These are phyloP conservation scores for button mushroom (Agaricus bisporus) DNA, from an alignment of 768 basidiomycete genomes.

Conservation along the genomic window DNA sequence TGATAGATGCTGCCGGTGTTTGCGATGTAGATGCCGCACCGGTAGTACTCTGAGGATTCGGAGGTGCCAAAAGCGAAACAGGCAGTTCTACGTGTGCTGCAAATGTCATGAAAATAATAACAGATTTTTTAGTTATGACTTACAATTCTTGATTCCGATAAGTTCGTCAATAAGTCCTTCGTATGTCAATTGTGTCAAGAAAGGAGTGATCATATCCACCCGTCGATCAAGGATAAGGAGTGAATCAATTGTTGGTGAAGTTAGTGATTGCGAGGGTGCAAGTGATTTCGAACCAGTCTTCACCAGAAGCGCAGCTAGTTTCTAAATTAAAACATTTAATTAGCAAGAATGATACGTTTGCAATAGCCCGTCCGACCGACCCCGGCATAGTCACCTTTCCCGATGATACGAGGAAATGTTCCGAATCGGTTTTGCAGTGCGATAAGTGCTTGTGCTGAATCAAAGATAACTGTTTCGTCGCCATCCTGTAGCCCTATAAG, in stretches of 20 bases:
- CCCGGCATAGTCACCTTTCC: constrained; percentile 86
- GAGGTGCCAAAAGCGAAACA: constrained; percentile 57
- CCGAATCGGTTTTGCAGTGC: constrained; percentile 83
- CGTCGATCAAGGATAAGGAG: constrained; percentile 87
- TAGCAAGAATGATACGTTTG: background rate
- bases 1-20: constrained; percentile 36
- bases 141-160: constrained; percentile 85
- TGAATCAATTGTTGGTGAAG: constrained; percentile 69
- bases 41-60: constrained; percentile 39
- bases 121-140: constrained; percentile 20
- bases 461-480: constrained; percentile 84
- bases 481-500: constrained; percentile 58
- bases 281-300: constrained; percentile 29
- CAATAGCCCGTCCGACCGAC: constrained; percentile 30
- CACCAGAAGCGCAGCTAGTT: constrained; percentile 66
- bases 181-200: constrained; percentile 94
- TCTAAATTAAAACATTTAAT: constrained; percentile 35
- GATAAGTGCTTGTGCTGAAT: constrained; percentile 82
- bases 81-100: constrained; percentile 80
- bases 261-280: constrained; percentile 28
- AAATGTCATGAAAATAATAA: constrained; percentile 9
- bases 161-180: constrained; percentile 94
- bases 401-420: constrained; percentile 85
- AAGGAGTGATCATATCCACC: constrained; percentile 91
- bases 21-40: constrained; percentile 29